These are phyloP conservation scores for Syzygium aromaticum DNA, from an alignment of 345 rosid species.

Conservation along the genomic window DNA sequence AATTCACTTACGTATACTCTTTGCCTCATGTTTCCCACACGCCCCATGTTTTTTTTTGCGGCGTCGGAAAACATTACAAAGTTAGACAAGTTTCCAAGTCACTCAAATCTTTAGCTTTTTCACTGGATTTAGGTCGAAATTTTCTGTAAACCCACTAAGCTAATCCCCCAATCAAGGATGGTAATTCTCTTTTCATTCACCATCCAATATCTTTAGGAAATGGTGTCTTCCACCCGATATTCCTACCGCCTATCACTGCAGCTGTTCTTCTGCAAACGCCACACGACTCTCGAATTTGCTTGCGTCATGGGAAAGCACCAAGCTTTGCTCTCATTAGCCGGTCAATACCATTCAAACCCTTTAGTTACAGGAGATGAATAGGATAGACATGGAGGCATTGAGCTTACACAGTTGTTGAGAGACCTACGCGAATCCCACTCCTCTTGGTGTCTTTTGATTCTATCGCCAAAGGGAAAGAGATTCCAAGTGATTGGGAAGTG, in stretches of 20 bases:
- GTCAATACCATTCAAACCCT: background rate
- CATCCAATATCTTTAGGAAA: background rate
- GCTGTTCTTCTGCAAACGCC: background rate
- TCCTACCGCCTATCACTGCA: background rate
- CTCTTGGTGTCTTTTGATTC: background rate
- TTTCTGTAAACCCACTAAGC: background rate
- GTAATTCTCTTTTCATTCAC: background rate
- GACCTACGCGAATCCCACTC: background rate
- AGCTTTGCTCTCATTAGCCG: background rate
- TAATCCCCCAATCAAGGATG: background rate
- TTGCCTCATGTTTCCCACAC: background rate
- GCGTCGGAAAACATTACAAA: background rate
- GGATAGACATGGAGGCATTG: background rate
- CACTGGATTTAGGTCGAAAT: too few species aligned
- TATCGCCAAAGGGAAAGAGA: slow-evolving; percentile 1
- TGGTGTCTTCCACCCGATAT: background rate
- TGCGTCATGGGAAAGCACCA: background rate
- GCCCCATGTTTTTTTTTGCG: background rate
- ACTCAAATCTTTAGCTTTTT: background rate
- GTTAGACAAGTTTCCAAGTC: background rate
- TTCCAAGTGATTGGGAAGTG: slow-evolving; percentile 7
- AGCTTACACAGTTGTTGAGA: background rate
- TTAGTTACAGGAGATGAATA: background rate
- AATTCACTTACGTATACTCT: background rate
- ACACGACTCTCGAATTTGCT: background rate